Percentiles rank a stretch among this genome's conserved stretches.
Evolutionary conservation across 2,329 filamentous ascomycete species (phyloP).

Genomic region (Fusarium sp.): DNA sequence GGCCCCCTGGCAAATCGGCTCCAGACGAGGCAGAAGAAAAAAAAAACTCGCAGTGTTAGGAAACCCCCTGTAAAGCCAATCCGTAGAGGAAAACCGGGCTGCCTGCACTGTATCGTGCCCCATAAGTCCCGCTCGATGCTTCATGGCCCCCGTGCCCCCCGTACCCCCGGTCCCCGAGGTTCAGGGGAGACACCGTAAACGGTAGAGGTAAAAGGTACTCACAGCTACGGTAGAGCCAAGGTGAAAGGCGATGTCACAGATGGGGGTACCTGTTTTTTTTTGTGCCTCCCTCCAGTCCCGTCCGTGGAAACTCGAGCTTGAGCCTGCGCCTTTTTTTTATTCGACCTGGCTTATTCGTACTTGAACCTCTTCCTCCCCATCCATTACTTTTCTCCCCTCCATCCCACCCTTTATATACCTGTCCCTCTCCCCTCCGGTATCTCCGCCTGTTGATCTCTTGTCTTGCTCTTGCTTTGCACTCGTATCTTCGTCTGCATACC

Average conservation of each 20-base stretch:
- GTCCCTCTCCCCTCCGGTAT: constrained; percentile 54
- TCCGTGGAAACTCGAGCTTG: not conserved
- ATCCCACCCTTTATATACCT: constrained; percentile 50
- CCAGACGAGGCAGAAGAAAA: constrained; percentile 6
- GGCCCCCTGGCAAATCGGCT: constrained; percentile 22
- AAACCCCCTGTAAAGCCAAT: constrained; percentile 29
- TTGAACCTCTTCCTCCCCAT: constrained; percentile 53
- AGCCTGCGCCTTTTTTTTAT: constrained; percentile 47
- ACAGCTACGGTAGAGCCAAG: constrained; percentile 32
- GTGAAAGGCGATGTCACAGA: constrained; percentile 30
- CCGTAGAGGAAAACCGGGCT: constrained; percentile 29
- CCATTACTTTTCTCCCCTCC: constrained; percentile 47
- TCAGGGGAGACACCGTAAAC: constrained; percentile 22
- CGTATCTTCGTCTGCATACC: constrained; percentile 50
- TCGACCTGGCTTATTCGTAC: constrained; percentile 22
- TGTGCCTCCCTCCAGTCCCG: constrained; percentile 20
- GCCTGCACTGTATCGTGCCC: constrained; percentile 34
- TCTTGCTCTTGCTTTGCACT: constrained; percentile 44
- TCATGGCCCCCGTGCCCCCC: constrained; percentile 25
- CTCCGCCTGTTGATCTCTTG: constrained; percentile 46
- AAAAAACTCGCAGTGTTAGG: constrained; percentile 30
- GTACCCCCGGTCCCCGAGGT: constrained; percentile 42
- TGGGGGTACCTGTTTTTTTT: constrained; percentile 42
- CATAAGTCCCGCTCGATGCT: constrained; percentile 41
- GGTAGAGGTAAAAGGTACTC: constrained; percentile 25